Evolutionary conservation across 1,284 basidiomycete species (phyloP).

Genomic region (Volvariella surrecta): DNA sequence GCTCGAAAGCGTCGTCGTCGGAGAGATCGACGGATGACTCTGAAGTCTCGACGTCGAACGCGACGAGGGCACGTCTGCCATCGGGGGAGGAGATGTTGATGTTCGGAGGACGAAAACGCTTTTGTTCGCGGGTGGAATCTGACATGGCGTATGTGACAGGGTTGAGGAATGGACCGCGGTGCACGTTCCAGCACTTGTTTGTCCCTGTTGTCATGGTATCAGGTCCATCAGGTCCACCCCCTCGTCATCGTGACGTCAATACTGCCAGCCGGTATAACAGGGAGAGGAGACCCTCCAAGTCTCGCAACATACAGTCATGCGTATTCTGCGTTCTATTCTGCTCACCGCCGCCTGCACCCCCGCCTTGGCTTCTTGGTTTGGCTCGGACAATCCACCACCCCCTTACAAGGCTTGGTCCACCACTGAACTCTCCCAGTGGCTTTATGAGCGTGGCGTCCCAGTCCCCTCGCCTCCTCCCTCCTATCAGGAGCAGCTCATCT

Average conservation of each 20-base stretch:
- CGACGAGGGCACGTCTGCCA: constrained; percentile 19
- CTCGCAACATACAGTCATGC: no score
- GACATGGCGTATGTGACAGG: background rate
- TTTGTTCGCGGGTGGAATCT: constrained; percentile 4
- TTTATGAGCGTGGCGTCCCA: constrained; percentile 61
- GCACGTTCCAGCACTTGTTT: no score
- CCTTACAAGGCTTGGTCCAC: constrained; percentile 57
- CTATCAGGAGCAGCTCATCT: constrained; percentile 39
- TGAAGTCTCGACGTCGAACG: constrained; percentile 14
- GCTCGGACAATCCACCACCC: background rate
- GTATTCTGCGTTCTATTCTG: background rate
- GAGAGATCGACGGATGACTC: constrained; percentile 11
- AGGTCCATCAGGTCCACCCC: no score
- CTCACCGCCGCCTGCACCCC: background rate
- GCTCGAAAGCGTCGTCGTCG: constrained; percentile 21
- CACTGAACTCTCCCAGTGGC: constrained; percentile 60
- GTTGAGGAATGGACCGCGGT: no score
- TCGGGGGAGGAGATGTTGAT: constrained; percentile 23
- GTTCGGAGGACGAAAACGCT: constrained; percentile 25
- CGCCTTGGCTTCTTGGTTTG: constrained; percentile 5
- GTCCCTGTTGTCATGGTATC: no score
- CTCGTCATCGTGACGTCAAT: no score
- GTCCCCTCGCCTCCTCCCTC: constrained; percentile 39
- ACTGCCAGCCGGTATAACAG: no score
- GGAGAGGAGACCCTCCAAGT: no score